Base-by-base conservation (phyloP, 148 eudicot species). In the Nepenthes gracilis region DNA sequence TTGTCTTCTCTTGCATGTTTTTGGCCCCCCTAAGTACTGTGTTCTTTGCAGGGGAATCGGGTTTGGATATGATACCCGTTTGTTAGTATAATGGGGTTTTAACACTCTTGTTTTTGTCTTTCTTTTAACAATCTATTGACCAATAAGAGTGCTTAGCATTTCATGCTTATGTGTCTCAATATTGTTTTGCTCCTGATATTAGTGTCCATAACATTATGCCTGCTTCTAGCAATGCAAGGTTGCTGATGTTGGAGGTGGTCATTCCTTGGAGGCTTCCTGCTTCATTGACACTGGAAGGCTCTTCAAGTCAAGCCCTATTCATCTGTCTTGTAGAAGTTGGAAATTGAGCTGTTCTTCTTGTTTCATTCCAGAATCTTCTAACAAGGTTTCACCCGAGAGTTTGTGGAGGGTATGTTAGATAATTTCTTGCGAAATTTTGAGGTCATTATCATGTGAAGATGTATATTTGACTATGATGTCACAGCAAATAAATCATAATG, bases 331-430 rank as follows among this genome's bases (percentile, higher is more conserved):
- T 65, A 65, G 61, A 57, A 79, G 67, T 67, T 84, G 91, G 95
- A 73, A 70, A 62, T 69, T 70, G 49, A 55, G 57, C 67, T 81
- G 85, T 70, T 77, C 83, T 57, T 73, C 94, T 58, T 72, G 80
- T 32, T 70, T 50, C 62, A 68, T 75, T 64, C 71, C 83, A 57
- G 72, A 75, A 71, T 68, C 78, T 35, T 72, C 60, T 67, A 74
- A 70, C 60, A 78, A 70, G 40, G 57, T 86, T 66, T 75, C 95
- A 35, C 81, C 96, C 54, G 89, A 84, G 64, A 79, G 76, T 62
- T 81, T 93, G 73, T 93, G 98, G 98, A 87, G 88, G 98, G 98
- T 93, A 82, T 47, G 73, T 52, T 52, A 48, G 62, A 55, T 49
- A 38, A 10, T 13, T 36, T 33, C 9, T 52, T 32, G 5, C 32